phyloP scores from a whole-genome alignment of 1,284 basidiomycete genomes.

The Cutaneotrichosporon cutaneum region DNA sequence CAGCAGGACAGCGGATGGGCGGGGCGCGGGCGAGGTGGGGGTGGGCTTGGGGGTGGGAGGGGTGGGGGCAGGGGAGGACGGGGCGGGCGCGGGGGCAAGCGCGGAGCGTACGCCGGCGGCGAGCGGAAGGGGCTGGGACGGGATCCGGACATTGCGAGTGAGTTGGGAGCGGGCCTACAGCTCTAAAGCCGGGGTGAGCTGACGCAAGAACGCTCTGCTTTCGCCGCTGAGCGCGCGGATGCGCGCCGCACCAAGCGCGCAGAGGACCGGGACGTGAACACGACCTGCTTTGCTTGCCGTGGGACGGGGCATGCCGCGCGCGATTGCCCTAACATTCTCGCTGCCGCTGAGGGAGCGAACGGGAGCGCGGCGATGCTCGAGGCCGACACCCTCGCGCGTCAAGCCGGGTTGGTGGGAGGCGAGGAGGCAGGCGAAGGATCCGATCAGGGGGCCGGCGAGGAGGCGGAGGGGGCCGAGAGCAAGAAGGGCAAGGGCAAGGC shows the following conservation, averaged over 20 bases:
- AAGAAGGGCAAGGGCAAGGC: conserved; percentile 23
- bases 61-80: not conserved
- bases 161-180: conserved; percentile 18
- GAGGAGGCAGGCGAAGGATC: conserved; percentile 24
- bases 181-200: not conserved
- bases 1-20: conserved; percentile 3
- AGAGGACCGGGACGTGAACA: conserved; percentile 61
- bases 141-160: conserved; percentile 47
- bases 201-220: conserved; percentile 32
- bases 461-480: conserved; percentile 16
- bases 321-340: conserved; percentile 67
- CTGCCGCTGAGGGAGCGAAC: conserved; percentile 32
- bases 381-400: conserved; percentile 17
- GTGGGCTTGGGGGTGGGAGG: conserved; percentile 27
- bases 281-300: conserved; percentile 84
- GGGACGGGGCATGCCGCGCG: conserved; percentile 78
- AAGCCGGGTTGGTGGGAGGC: conserved; percentile 14
- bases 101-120: conserved; percentile 15
- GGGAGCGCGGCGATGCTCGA: conserved; percentile 31
- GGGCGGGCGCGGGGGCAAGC: not conserved
- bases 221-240: conserved; percentile 56
- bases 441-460: conserved; percentile 14
- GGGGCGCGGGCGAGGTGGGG: conserved; percentile 10
- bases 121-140: conserved; percentile 40
- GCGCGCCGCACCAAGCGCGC: conserved; percentile 66